phyloP scores from a whole-genome alignment of 805 yeast genomes.

The Ascoidea tarda region DNA sequence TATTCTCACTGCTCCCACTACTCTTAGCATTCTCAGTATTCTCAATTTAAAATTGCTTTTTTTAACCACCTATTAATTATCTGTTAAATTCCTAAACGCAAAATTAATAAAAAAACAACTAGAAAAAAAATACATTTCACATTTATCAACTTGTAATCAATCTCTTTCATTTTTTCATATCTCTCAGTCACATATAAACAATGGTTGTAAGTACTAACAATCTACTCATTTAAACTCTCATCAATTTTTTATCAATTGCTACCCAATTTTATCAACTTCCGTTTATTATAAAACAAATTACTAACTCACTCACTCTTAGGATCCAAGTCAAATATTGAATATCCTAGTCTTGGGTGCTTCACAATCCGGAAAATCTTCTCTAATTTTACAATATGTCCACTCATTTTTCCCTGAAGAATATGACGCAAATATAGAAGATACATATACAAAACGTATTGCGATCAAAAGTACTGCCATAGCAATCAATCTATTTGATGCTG shows the following conservation, averaged over 20 bases:
- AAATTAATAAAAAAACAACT: too few relatives aligned
- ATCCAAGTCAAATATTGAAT: background rate
- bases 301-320: background rate
- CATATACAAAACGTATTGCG: constrained; percentile 7
- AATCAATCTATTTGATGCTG: background rate
- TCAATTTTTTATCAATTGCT: background rate
- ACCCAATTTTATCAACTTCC: too few relatives aligned
- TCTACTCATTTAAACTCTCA: background rate
- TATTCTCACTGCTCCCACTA: too few relatives aligned
- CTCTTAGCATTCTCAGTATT: too few relatives aligned
- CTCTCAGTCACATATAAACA: background rate
- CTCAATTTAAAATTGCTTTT: too few relatives aligned
- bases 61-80: too few relatives aligned
- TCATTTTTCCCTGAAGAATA: constrained; percentile 12
- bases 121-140: too few relatives aligned
- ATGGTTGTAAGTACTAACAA: background rate
- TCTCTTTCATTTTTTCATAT: background rate
- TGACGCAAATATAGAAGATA: constrained; percentile 18
- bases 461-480: background rate
- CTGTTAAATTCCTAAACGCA: too few relatives aligned
- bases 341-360: background rate
- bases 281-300: too few relatives aligned
- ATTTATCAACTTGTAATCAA: too few relatives aligned
- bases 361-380: constrained; percentile 17
- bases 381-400: constrained; percentile 14